Conservation (phyloP, 257 asterid species). For the Gentiana macrophylla region DNA sequence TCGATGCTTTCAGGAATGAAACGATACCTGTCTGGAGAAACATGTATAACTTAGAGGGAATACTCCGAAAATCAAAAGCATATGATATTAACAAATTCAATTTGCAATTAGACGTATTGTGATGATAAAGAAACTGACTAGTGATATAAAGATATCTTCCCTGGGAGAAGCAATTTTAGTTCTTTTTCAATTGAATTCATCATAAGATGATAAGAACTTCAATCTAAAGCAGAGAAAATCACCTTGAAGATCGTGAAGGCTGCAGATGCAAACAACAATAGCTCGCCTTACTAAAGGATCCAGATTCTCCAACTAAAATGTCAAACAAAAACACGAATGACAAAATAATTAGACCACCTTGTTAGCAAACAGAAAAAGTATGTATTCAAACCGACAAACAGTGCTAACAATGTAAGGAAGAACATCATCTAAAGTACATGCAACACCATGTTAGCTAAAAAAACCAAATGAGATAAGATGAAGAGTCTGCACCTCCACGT, state of each 20-base stretch:
- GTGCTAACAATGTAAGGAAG: too few relatives aligned
- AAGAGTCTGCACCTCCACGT: constrained; percentile 46
- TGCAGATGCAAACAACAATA: constrained; percentile 55
- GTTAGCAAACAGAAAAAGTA: not conserved
- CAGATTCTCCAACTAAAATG: constrained; percentile 65
- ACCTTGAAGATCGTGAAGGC: constrained; percentile 90
- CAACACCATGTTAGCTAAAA: too few relatives aligned
- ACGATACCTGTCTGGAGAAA: constrained; percentile 49
- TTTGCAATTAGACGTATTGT: too few relatives aligned
- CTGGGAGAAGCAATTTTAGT: too few relatives aligned
- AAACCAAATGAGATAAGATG: not conserved
- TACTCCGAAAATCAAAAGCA: too few relatives aligned
- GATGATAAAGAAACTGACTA: too few relatives aligned
- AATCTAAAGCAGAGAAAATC: constrained; percentile 12
- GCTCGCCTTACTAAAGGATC: constrained; percentile 93
- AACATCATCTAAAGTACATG: not conserved
- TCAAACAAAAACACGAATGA: constrained; percentile 8
- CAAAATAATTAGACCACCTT: not conserved
- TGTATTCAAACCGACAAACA: not conserved
- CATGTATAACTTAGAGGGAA: too few relatives aligned
- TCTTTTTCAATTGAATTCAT: too few relatives aligned
- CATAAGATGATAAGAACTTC: too few relatives aligned
- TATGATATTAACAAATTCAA: too few relatives aligned
- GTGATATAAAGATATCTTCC: too few relatives aligned
- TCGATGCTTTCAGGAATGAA: constrained; percentile 54